Evolutionary conservation across 225 moss, liverwort and hornwort species (phyloP), one percentile per base, ranked within the genome.

Genomic region (Thuidium tamariscinum): DNA sequence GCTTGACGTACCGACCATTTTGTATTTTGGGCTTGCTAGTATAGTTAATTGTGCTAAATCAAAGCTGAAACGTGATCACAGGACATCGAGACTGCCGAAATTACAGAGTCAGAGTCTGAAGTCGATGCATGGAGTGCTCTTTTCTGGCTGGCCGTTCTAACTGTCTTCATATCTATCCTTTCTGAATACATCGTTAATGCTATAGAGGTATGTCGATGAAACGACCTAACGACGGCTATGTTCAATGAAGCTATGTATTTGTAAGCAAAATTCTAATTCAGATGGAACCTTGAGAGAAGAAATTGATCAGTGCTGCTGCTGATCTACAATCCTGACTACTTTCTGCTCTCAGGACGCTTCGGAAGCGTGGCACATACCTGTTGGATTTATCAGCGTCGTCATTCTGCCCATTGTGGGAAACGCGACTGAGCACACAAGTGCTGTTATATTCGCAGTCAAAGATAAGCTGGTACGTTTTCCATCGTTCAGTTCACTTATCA

Each of bases 351-450:
- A 95, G 87, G 97, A 95, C 23, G 93, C 97, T 85, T 95, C 95
- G 3, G 83, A 92, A 64, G 92, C 88, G 44, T 95, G 94, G 95
- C 86, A 95, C 81, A 85, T 95, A 57, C 97, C 95, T 68, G 90
- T 95, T 78, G 89, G 91, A 13, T 96, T 94, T 85, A 94, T 96
- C 42, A 94, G 96, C 82, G 94, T 96, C 41, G 92, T 97, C 59
- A 94, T 97, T 69, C 71, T 97, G n/a, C 97, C 95, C 39, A 95
- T 97, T 77, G 96, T 97, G 76, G 97, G 97, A 22, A 97, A 97
- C 83, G 95, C 97, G 59, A 92, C 96, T 11, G 97, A 97, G 92
- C 97, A 97, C 81, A 91, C 94, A 30, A 94, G 96, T 90, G 95
- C 97, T n/a, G 87, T 97, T 67, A 91, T 96, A 74, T 96, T 95